Conservation (phyloP, 2,329 filamentous ascomycete species). For the Arthroderma uncinatum region DNA sequence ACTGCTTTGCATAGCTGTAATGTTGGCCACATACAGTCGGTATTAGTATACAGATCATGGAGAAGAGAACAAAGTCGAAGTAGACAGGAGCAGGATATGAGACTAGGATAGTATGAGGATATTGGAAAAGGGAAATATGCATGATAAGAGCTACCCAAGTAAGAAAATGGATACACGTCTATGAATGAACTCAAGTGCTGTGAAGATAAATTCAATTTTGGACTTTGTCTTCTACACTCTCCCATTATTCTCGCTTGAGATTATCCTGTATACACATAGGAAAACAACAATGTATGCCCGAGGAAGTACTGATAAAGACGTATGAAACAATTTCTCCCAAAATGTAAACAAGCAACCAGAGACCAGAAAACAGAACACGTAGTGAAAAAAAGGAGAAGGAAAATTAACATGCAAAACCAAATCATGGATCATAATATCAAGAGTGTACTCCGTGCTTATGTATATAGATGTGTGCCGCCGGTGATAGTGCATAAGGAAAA, state of each 20-base stretch:
- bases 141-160: no score
- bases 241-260: neutral
- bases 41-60: no score
- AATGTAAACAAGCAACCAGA: neutral
- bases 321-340: neutral
- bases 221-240: neutral
- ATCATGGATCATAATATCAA: neutral
- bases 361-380: neutral
- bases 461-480: neutral
- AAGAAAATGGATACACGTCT: no score
- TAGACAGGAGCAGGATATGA: no score
- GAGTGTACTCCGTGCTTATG: neutral
- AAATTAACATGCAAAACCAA: neutral
- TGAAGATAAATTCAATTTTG: neutral
- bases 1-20: no score
- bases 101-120: no score
- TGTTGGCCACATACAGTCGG: no score
- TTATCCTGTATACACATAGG: neutral
- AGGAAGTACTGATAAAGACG: neutral
- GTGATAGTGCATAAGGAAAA: neutral
- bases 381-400: neutral
- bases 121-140: no score
- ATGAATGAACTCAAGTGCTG: no score
- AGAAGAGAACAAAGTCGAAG: no score
- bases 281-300: neutral